Evolutionary conservation across 2,329 filamentous ascomycete species (phyloP).

Genomic region (Fusarium sublunatum): DNA sequence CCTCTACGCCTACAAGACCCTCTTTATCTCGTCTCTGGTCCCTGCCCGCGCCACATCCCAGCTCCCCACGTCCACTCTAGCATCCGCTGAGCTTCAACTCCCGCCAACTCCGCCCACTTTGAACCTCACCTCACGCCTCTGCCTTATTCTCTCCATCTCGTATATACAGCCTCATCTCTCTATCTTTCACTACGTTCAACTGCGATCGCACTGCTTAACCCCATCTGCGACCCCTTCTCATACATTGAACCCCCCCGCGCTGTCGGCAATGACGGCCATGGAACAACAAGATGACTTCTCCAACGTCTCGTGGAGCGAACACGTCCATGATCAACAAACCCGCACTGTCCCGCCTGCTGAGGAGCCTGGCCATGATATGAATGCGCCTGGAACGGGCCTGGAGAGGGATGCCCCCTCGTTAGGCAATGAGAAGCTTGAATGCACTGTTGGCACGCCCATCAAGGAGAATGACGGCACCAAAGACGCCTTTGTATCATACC

Average conservation of each 20-base stretch:
- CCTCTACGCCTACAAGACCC: conserved; percentile 7
- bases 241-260: conserved; percentile 8
- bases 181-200: not conserved
- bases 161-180: conserved; percentile 5
- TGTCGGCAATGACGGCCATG: conserved; percentile 53
- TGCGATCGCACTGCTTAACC: too few relatives aligned
- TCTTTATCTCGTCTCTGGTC: conserved; percentile 31
- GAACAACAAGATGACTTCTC: conserved; percentile 79
- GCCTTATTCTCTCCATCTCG: not conserved
- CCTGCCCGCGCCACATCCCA: conserved; percentile 39
- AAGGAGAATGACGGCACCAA: conserved; percentile 98
- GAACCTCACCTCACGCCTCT: not conserved
- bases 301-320: conserved; percentile 81
- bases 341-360: conserved; percentile 38
- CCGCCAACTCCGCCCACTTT: conserved; percentile 31
- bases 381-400: conserved; percentile 60
- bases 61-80: conserved; percentile 34
- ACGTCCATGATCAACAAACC: conserved; percentile 56
- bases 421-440: conserved; percentile 82
- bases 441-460: conserved; percentile 82
- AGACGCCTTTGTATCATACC: conserved; percentile 95
- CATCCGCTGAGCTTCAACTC: conserved; percentile 36
- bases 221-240: not conserved
- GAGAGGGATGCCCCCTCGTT: conserved; percentile 71
- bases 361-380: conserved; percentile 51